These are phyloP conservation scores for Neoascochyta sp. DNA, from an alignment of 2,329 filamentous ascomycete species.

Conservation along the genomic window DNA sequence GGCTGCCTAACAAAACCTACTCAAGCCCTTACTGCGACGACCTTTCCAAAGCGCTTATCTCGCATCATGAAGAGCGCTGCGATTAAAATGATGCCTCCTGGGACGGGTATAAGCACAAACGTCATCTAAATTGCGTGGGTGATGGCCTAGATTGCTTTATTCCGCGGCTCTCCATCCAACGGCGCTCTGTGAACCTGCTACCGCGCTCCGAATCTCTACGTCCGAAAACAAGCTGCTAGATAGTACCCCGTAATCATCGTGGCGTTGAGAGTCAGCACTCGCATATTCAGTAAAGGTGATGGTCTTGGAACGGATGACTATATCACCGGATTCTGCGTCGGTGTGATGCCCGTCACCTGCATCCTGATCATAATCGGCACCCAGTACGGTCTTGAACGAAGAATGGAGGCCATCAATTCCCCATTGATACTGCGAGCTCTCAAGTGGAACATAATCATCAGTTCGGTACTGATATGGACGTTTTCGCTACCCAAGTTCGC, in stretches of 20 bases:
- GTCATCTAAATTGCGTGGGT: too few relatives aligned
- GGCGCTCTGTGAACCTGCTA: too few relatives aligned
- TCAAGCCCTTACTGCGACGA: too few relatives aligned
- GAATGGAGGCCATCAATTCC: slow-evolving; percentile 1
- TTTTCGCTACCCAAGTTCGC: slow-evolving; percentile 5
- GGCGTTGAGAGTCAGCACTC: slow-evolving; percentile 3
- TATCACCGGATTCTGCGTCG: slow-evolving; percentile 2
- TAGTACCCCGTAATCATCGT: slow-evolving; percentile 4
- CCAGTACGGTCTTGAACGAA: slow-evolving; percentile 2
- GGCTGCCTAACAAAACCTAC: too few relatives aligned
- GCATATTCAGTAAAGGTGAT: slow-evolving; percentile 2
- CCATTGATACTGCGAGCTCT: slow-evolving; percentile 4
- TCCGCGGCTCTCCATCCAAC: too few relatives aligned
- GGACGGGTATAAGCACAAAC: too few relatives aligned
- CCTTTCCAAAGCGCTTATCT: too few relatives aligned
- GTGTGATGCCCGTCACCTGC: slow-evolving; percentile 2
- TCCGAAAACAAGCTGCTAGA: too few relatives aligned
- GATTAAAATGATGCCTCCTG: too few relatives aligned
- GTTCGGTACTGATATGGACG: slow-evolving; percentile 5
- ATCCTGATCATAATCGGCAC: slow-evolving; percentile 3
- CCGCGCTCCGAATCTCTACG: too few relatives aligned
- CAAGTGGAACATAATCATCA: slow-evolving; percentile 4
- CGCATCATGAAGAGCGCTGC: too few relatives aligned
- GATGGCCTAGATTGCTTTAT: too few relatives aligned
- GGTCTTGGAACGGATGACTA: slow-evolving; percentile 3